Conservation (phyloP, 2,329 filamentous ascomycete genomes). For the Penicillium frequentans region DNA sequence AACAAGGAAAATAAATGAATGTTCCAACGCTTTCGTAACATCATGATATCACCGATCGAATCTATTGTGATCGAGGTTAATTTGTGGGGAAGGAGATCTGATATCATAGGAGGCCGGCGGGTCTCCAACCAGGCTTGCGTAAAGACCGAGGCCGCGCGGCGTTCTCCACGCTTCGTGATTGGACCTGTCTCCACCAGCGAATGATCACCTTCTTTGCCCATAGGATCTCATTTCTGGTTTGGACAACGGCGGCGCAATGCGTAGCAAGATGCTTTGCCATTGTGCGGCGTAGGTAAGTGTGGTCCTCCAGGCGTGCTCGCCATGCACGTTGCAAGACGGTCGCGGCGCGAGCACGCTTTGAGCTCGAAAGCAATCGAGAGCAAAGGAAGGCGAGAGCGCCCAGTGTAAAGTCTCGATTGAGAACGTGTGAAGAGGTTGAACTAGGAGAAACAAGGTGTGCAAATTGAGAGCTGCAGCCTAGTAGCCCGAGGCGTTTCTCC, state of each 20-base stretch:
- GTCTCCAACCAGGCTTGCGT: neutral
- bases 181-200: constrained; percentile 34
- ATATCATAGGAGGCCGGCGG: constrained; percentile 1
- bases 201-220: constrained; percentile 37
- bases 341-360: constrained; percentile 52
- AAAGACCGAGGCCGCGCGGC: neutral
- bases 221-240: constrained; percentile 43
- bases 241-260: constrained; percentile 50
- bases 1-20: neutral
- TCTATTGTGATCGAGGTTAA: neutral
- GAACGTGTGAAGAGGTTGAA: constrained; percentile 41
- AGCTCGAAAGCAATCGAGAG: constrained; percentile 56
- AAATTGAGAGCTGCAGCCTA: constrained; percentile 47
- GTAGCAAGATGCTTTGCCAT: constrained; percentile 28
- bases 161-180: constrained; percentile 12
- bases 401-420: constrained; percentile 56
- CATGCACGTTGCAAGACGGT: constrained; percentile 54
- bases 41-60: neutral
- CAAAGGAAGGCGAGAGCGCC: constrained; percentile 61
- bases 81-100: neutral
- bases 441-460: constrained; percentile 45
- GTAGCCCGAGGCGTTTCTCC: constrained; percentile 33
- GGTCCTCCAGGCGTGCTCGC: constrained; percentile 34
- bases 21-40: constrained; percentile 10
- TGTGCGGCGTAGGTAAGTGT: constrained; percentile 18